Base-by-base conservation (phyloP, 495 filamentous ascomycete species). In the Aspergillus funiculosus region DNA sequence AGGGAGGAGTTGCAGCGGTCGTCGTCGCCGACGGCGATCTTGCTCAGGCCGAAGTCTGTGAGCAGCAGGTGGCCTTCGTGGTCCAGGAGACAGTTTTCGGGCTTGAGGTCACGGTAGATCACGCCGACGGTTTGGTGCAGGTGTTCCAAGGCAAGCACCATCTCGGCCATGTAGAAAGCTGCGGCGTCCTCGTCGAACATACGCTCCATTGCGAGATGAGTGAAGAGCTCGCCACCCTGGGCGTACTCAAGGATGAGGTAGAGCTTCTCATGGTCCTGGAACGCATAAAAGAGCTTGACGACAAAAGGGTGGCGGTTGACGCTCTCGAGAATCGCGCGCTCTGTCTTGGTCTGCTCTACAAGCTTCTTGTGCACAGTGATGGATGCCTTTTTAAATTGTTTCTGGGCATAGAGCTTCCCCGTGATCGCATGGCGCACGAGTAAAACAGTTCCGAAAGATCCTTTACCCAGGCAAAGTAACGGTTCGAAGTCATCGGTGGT, bases 221-320 rank as follows among this genome's bases (percentile, higher is more conserved):
- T 81, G 63, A 98, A 98, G 10, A 98, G 73, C 62, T 98, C 92
- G 25, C 92, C 92, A 29, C 92, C 92, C 62, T 95, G 83, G n/a
- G 92, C 92, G 61, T 98, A 98, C 63, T 98, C 91, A 29, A 98
- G 80, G 56, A 98, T 97, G 22, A 98, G 72, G 63, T 98, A 98
- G 8, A 98, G 81, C 68, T 95, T 98, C 71, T 95, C 88, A 51
- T 85, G 90, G 64, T 98, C 94, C 64, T 98, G 92, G 67, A 98
- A 98, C 18, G 92, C 92, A 59, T 98, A 98, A 69, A 83, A 98
- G 8, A 98, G 76, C 59, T 96, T 97, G 28, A 98, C 92, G 19
- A 98, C 87, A 56, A 96, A 97, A 0, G 92, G 90, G 58, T 98
- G 94, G 8, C 89, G 80, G 57, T 90, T 95, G 62, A 98, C 85